Percentiles rank a stretch among this genome's conserved stretches.
Evolutionary conservation across 2,329 filamentous ascomycete species (phyloP).

Genomic region (Penicillium paneum): DNA sequence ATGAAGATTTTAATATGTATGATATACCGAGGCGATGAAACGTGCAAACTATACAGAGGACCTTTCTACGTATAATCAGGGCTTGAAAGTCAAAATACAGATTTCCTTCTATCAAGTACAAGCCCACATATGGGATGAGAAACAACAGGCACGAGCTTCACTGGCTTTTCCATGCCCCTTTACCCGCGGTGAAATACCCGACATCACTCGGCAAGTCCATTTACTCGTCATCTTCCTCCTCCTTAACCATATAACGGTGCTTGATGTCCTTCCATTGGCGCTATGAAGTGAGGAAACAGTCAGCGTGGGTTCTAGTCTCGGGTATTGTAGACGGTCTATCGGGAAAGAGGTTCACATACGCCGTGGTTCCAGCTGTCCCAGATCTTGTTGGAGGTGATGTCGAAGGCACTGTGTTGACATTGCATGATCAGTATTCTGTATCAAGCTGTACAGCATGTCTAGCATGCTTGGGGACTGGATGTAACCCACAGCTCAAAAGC

Average conservation of each 20-base stretch:
- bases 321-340: slow-evolving; percentile 1
- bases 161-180: slow-evolving; percentile 22
- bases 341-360: slow-evolving; percentile 57
- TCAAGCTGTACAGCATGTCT: background rate
- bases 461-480: slow-evolving; percentile 1
- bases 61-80: background rate
- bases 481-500: slow-evolving; percentile 82
- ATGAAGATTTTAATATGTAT: no score
- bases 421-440: slow-evolving; percentile 18
- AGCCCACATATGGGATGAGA: slow-evolving; percentile 20
- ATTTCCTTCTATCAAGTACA: slow-evolving; percentile 28
- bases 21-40: background rate
- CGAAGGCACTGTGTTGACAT: slow-evolving; percentile 65
- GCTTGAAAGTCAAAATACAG: slow-evolving; percentile 19
- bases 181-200: slow-evolving; percentile 14
- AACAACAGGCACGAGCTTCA: slow-evolving; percentile 17
- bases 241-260: slow-evolving; percentile 71
- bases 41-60: background rate
- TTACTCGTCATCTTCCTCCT: slow-evolving; percentile 59
- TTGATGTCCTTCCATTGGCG: slow-evolving; percentile 99
- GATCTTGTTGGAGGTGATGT: slow-evolving; percentile 74
- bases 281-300: slow-evolving; percentile 48
- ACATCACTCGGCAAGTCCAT: slow-evolving; percentile 7
- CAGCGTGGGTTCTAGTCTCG: slow-evolving; percentile 13
- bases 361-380: slow-evolving; percentile 92